Evolutionary conservation across 768 basidiomycete genomes (phyloP), one percentile per base, ranked within the genome.

Genomic region (Rossbeevera mucosa): DNA sequence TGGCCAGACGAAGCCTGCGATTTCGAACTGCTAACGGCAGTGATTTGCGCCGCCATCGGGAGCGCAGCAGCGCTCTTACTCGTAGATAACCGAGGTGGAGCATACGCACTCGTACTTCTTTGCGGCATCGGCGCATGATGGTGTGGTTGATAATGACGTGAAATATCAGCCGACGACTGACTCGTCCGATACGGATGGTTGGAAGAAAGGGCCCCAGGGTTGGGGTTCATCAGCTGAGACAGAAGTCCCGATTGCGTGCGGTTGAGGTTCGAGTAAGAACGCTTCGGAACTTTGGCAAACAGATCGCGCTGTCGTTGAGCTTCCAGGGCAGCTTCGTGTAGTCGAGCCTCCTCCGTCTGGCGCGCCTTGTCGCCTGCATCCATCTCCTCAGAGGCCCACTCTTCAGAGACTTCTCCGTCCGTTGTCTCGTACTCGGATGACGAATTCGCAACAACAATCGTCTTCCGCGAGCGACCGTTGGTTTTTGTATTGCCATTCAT

Each of bases 221-320:
- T 79, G 0, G 88, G 89, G 56, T 90, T 84, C 75, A 91, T 75
- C 40, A 91, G 69, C 65, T 81, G 81, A 24, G 80, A 80, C 49
- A 90, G 70, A 40, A 87, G 66, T 4, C 88, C 88, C 8, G 78
- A 79, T 44, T 71, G 68, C 9, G 77, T 72, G 48, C 68, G 81
- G 61, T 66, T 82, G 64, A 77, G 67, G 54, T 81, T 81, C 48
- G 80, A 77, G 63, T 86, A 87, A 28, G 82, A 85, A 25, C 78
- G 70, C 47, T 79, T 76, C 1, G 86, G 87, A 13, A 83, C 75
- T 69, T 91, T 90, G 55, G 79, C 76, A 49, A 80, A 81, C 74
- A 91, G 73, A 13, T 91, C 86, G 25, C 79, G 77, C 58, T 85
- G 79, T 16, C 81, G 77, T 60, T 80, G 79, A 1, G 74, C 81